Percentiles rank a stretch among this genome's conserved stretches.
These are phyloP conservation scores for Aurifilum marmelostoma DNA, from an alignment of 2,329 filamentous ascomycete genomes.

Conservation along the genomic window DNA sequence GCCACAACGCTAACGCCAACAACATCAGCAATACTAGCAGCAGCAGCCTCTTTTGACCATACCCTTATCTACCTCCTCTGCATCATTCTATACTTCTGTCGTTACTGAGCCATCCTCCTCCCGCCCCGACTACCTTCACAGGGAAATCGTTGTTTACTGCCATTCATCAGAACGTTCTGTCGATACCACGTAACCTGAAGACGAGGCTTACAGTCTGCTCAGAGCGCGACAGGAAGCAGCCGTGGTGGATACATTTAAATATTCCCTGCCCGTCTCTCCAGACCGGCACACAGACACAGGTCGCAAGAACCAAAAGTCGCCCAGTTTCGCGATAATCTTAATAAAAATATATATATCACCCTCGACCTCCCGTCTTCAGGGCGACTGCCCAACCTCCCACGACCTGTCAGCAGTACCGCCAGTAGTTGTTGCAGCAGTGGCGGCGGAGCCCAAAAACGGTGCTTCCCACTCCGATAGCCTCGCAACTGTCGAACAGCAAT, in stretches of 20 bases:
- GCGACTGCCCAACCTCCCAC: background rate
- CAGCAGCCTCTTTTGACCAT: slow-evolving; percentile 3
- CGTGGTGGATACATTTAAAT: background rate
- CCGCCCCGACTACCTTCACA: slow-evolving; percentile 2
- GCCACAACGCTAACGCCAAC: background rate
- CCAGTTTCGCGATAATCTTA: background rate
- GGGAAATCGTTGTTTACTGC: background rate
- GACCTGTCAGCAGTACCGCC: slow-evolving; percentile 18
- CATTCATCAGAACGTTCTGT: background rate
- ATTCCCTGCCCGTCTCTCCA: background rate
- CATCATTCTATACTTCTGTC: background rate
- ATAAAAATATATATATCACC: background rate
- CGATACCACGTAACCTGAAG: slow-evolving; percentile 5
- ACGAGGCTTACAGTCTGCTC: slow-evolving; percentile 1
- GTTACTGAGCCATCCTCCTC: background rate
- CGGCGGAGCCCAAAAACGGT: background rate
- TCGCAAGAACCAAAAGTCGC: background rate
- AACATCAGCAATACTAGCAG: slow-evolving; percentile 4
- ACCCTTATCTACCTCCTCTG: background rate
- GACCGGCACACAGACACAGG: background rate
- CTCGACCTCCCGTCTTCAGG: background rate
- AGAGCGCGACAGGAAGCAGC: slow-evolving; percentile 3
- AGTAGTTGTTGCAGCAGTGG: slow-evolving; percentile 11
- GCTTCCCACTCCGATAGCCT: slow-evolving; percentile 8
- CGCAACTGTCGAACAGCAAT: background rate